phyloP scores from a whole-genome alignment of 805 yeast species.

The Wickerhamomyces bovis region DNA sequence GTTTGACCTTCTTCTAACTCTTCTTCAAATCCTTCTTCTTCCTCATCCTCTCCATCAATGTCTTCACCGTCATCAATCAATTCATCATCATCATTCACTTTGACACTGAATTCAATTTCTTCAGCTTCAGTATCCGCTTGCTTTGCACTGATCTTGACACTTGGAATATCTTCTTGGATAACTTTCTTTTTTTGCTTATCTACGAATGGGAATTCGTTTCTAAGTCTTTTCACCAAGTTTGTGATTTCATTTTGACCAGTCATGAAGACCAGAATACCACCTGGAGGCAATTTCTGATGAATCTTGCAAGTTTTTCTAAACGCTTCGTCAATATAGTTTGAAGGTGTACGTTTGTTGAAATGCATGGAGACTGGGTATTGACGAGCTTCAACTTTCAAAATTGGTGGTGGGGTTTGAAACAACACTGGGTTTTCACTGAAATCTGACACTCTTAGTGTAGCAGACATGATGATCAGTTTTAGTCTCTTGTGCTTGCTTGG shows the following conservation, averaged over 20 bases:
- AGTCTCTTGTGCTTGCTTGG: slow-evolving; percentile 51
- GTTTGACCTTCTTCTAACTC: slow-evolving; percentile 63
- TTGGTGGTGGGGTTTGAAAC: slow-evolving; percentile 75
- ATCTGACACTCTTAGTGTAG: slow-evolving; percentile 89
- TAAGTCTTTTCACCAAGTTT: slow-evolving; percentile 62
- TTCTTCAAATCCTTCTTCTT: slow-evolving; percentile 65
- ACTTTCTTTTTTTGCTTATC: slow-evolving; percentile 20
- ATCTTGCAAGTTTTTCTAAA: slow-evolving; percentile 80
- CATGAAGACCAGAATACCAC: slow-evolving; percentile 85
- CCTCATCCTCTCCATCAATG: slow-evolving; percentile 39
- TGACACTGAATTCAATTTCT: slow-evolving; percentile 71
- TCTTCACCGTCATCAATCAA: slow-evolving; percentile 33
- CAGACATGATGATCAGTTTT: slow-evolving; percentile 92
- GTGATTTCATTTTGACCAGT: slow-evolving; percentile 94
- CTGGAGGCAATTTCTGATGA: slow-evolving; percentile 82
- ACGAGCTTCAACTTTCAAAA: slow-evolving; percentile 84
- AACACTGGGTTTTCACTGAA: slow-evolving; percentile 75
- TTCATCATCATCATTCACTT: slow-evolving; percentile 26
- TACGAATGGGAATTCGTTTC: slow-evolving; percentile 60
- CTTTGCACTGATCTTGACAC: slow-evolving; percentile 47
- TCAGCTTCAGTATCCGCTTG: slow-evolving; percentile 78
- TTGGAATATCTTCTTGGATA: slow-evolving; percentile 30
- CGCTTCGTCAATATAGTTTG: slow-evolving; percentile 81
- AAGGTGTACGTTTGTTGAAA: slow-evolving; percentile 74
- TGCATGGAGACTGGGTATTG: slow-evolving; percentile 92